Conservation (phyloP, 805 yeast species). For the Metschnikowia hibisci region DNA sequence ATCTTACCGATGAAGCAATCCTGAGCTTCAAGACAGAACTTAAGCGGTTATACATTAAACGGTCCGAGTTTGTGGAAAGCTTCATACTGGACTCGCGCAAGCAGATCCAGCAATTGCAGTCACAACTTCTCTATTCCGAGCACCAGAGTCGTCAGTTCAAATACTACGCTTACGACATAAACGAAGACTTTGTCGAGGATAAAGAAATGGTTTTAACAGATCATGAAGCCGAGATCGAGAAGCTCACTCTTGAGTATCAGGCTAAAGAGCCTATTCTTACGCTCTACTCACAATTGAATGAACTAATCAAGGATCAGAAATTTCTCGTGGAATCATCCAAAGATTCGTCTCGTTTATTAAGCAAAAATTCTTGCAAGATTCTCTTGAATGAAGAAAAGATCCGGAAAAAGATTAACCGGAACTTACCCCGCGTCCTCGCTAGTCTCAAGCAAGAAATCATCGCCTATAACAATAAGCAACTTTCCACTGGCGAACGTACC, state of each 20-base stretch:
- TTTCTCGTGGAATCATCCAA: slow-evolving; percentile 65
- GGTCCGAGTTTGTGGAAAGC: slow-evolving; percentile 61
- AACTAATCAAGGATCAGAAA: slow-evolving; percentile 54
- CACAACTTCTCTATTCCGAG: slow-evolving; percentile 52
- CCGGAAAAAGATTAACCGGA: slow-evolving; percentile 62
- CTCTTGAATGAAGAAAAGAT: slow-evolving; percentile 75
- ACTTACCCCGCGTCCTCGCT: slow-evolving; percentile 60
- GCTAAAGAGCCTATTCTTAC: slow-evolving; percentile 52
- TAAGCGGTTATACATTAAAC: slow-evolving; percentile 52
- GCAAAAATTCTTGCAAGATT: slow-evolving; percentile 74
- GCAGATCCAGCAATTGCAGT: slow-evolving; percentile 62
- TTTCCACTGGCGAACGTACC: slow-evolving; percentile 19
- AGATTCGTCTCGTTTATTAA: slow-evolving; percentile 74
- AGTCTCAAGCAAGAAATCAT: slow-evolving; percentile 46
- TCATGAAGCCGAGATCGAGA: slow-evolving; percentile 61
- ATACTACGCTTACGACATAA: slow-evolving; percentile 30
- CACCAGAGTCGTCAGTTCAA: slow-evolving; percentile 48
- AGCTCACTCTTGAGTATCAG: slow-evolving; percentile 47
- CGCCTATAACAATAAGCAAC: slow-evolving; percentile 42
- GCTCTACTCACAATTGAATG: slow-evolving; percentile 52
- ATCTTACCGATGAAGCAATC: slow-evolving; percentile 47
- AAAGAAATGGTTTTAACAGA: slow-evolving; percentile 58
- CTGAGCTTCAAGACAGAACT: slow-evolving; percentile 52
- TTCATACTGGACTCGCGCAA: slow-evolving; percentile 61
- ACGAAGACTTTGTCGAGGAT: slow-evolving; percentile 35